Conservation (phyloP, 148 eudicot genomes). For the Spergularia marina region DNA sequence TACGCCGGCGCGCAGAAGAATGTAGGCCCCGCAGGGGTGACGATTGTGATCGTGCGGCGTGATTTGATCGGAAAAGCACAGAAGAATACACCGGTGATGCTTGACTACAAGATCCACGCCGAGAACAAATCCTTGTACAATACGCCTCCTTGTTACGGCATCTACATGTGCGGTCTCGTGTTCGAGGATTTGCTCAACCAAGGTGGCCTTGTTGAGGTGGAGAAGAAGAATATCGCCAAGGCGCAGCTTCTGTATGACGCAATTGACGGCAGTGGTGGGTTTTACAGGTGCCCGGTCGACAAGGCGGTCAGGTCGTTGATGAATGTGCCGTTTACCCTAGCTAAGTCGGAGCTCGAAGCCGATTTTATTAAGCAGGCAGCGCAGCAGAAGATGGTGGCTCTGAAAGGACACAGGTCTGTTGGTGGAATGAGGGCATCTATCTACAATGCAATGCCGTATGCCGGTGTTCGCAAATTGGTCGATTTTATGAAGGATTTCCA, state of each 20-base stretch:
- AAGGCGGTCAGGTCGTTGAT: conserved; percentile 92
- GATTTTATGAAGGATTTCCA: conserved; percentile 95
- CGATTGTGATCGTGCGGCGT: conserved; percentile 71
- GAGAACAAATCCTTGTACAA: conserved; percentile 85
- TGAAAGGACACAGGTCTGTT: conserved; percentile 90
- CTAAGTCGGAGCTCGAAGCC: conserved; percentile 66
- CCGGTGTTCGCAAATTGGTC: conserved; percentile 93
- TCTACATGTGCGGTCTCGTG: conserved; percentile 96
- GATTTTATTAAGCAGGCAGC: conserved; percentile 88
- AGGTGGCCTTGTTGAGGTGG: conserved; percentile 81
- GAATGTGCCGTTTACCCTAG: conserved; percentile 95
- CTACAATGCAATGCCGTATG: conserved; percentile 95
- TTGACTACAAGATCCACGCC: conserved; percentile 88
- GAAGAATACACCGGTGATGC: conserved; percentile 71
- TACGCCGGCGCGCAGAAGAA: conserved; percentile 98
- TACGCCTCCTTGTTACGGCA: conserved; percentile 90
- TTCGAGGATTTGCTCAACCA: conserved; percentile 85
- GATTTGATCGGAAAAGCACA: conserved; percentile 86
- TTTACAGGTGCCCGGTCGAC: conserved; percentile 88
- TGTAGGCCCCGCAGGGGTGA: conserved; percentile 93
- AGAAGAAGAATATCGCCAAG: conserved; percentile 74
- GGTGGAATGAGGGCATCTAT: conserved; percentile 98
- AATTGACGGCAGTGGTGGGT: conserved; percentile 74
- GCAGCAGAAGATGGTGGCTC: conserved; percentile 90
- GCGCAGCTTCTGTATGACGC: conserved; percentile 68